Evolutionary conservation across 1,284 basidiomycete species (phyloP).

Genomic region (Trametes sp.): DNA sequence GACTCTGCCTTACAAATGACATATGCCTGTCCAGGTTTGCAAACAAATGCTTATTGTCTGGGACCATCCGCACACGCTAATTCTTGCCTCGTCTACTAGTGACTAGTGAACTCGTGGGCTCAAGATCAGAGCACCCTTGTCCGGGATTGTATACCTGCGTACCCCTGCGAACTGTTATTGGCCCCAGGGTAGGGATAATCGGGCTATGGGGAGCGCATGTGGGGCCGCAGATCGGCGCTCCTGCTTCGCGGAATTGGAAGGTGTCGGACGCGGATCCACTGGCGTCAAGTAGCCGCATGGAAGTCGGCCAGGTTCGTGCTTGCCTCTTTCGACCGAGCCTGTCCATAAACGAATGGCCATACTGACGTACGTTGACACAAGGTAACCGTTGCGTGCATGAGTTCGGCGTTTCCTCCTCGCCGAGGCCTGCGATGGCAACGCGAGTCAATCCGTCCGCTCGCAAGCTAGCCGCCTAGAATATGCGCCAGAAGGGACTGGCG

Average conservation of each 20-base stretch:
- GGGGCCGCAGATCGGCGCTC: neutral
- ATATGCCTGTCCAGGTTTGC: too few species aligned
- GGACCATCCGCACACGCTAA: too few species aligned
- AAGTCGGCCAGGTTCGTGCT: conserved; percentile 13
- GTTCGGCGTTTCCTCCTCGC: neutral
- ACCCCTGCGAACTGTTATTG: too few species aligned
- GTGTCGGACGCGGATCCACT: conserved; percentile 12
- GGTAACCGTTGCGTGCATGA: neutral
- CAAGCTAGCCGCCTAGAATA: neutral
- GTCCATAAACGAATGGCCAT: neutral
- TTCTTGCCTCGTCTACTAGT: too few species aligned
- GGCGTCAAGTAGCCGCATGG: conserved; percentile 22
- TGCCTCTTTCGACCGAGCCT: neutral
- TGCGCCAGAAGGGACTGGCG: neutral
- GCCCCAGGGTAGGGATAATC: too few species aligned
- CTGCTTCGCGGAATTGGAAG: neutral
- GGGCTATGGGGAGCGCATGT: too few species aligned
- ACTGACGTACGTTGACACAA: neutral
- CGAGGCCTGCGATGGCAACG: neutral
- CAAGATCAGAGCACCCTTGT: too few species aligned
- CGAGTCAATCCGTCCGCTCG: neutral
- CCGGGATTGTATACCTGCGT: too few species aligned
- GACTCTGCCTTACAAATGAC: too few species aligned
- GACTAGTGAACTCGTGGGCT: too few species aligned
- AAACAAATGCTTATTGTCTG: too few species aligned